Evolutionary conservation across 2,329 filamentous ascomycete genomes (phyloP), one percentile per base, ranked within the genome.

Genomic region (Aspergillus hiratsukae): DNA sequence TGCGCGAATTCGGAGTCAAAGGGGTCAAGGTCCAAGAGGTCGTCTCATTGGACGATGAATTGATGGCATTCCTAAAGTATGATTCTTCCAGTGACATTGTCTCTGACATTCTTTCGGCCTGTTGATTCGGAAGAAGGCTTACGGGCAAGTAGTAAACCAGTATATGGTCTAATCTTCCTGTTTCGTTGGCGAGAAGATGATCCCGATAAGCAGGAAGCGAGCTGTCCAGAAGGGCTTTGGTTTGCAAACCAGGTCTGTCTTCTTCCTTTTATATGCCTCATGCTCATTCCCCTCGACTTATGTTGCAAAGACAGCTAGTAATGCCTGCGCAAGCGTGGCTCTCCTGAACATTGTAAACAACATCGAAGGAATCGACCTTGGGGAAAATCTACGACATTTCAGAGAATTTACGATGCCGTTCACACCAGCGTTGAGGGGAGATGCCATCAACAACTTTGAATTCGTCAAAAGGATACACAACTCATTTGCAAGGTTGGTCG

Each of bases 321-420:
- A 96, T 72, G 88, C 91, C 27, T 99, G 94, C 74, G 94, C 91
- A 21, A 94, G 90, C n/a, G 85, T 97, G 48, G 91, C 94, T 3
- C 80, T 97, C 62, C 82, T 97, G 64, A 97, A 97, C 66, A 96
- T 97, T 58, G 78, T 96, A 68, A 95, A 96, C 83, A 97, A 97
- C 69, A 81, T 86, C 25, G 77, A 83, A 0, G 79, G 78, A 0
- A 73, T 91, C 3, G 75, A 85, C 10, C 80, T 97, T 5, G 91
- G 91, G 3, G 75, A 83, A n/a, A 80, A 87, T 57, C 80, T 97
- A 1, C 73, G 79, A 28, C 75, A 79, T 14, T 96, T 97, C 76
- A 93, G 90, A 65, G 76, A 85, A 0, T 84, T 85, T 40, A 96
- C 92, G 0, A 78, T 77, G 61, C 68, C 80, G 14, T 82, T 96